phyloP scores from a whole-genome alignment of 2,329 filamentous ascomycete species.

The Orbilia ellipsospora region DNA sequence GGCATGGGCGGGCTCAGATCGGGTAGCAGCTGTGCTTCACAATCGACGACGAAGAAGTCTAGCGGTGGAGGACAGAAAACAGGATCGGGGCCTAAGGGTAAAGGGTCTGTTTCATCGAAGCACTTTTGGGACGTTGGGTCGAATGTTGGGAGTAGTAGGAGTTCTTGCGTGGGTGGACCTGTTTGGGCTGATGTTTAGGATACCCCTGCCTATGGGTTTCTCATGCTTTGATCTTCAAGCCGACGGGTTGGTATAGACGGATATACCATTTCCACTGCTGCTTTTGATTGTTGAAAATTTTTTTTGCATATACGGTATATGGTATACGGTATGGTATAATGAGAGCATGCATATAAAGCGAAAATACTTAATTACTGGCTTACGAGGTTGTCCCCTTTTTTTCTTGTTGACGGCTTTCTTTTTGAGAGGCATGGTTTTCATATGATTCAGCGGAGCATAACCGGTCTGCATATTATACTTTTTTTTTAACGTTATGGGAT shows the following conservation, averaged over 20 bases:
- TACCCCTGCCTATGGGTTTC: neutral
- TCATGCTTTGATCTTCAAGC: conserved; percentile 6
- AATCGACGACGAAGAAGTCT: conserved; percentile 78
- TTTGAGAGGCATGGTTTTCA: neutral
- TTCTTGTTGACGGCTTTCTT: neutral
- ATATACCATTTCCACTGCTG: neutral
- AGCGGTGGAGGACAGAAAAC: conserved; percentile 69
- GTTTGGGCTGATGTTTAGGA: conserved; percentile 58
- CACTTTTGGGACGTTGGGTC: conserved; percentile 59
- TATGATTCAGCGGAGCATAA: conserved; percentile 10
- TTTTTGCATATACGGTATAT: conserved; percentile 10
- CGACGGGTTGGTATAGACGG: neutral
- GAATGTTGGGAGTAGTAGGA: conserved; percentile 58
- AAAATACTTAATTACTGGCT: neutral
- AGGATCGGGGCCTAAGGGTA: conserved; percentile 12
- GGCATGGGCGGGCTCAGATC: conserved; percentile 60
- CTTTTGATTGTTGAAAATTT: conserved; percentile 2
- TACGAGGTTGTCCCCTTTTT: conserved; percentile 7
- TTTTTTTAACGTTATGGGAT: neutral
- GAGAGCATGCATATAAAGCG: conserved; percentile 37
- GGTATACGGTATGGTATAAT: conserved; percentile 20
- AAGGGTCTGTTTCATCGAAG: conserved; percentile 46
- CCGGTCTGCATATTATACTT: conserved; percentile 9
- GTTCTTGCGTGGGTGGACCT: conserved; percentile 57
- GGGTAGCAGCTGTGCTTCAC: conserved; percentile 82